Base-by-base conservation (phyloP, 495 filamentous ascomycete species). In the Aspergillus saccharolyticus region DNA sequence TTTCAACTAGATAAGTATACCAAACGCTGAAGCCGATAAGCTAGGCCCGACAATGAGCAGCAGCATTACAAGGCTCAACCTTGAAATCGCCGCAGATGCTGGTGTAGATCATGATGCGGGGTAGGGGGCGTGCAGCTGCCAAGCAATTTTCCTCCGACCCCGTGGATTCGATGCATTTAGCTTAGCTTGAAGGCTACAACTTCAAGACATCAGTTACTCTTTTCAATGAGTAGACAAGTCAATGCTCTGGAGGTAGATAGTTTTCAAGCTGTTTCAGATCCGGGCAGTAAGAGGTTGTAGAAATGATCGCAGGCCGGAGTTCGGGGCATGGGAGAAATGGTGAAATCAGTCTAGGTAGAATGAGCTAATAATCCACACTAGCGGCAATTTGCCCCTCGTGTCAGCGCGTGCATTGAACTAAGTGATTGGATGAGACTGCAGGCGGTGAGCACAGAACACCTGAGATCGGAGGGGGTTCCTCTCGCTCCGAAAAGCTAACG, bases 371-470 rank as follows among this genome's bases (percentile, higher is more conserved):
- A 28, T n/a, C 25, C 25, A 15, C 33, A 39, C 33, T 39, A 39
- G 33, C 33, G 7, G 7, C 33, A 12, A 39, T 5, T 39, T 15
- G n/a, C 47, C 24, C 47, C 28, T 28, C 47, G 47, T 53, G 51
- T 53, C 51, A 52, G 47, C 55, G 16, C 33, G n/a, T 5, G 10
- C 44, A 42, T 43, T 10, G 17, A 22, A 17, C 49, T 22, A 17
- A 10, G 15, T 54, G 49, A 54, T 44, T 58, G 56, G 56, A 14
- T 30, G 42, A n/a, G 10, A 19, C 3, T 15, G 19, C 25, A 17
- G 51, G 56, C 56, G 56, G 56, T 58, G 44, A 54, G 56, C 3
- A 12, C n/a, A 14, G 50, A n/a, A 24, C 46, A 52, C 30, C 42
- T 45, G 46, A 52, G 49, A 57, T 52, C 49, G 48, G 55, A 53